Percentiles rank a stretch among this genome's conserved stretches.
These are phyloP conservation scores for Phytophthora podocarpi DNA, from an alignment of 352 stramenopile species.

Conservation along the genomic window DNA sequence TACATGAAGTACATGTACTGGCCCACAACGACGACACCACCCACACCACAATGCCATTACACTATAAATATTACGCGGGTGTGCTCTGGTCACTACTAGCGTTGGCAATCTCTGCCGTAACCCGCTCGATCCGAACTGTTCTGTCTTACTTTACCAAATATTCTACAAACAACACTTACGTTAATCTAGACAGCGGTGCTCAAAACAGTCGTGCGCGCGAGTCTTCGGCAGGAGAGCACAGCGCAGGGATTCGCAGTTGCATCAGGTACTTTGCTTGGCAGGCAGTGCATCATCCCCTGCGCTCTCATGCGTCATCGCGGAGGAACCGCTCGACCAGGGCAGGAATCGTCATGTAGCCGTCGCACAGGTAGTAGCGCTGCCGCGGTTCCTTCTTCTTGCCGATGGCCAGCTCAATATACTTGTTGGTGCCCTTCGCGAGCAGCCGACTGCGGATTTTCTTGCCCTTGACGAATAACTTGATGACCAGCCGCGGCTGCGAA, in stretches of 20 bases:
- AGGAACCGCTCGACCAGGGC: slow-evolving; percentile 39
- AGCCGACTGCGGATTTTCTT: slow-evolving; percentile 36
- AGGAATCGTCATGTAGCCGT: slow-evolving; percentile 39
- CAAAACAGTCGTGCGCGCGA: background rate
- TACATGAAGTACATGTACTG: too few species aligned
- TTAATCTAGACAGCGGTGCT: slow-evolving; percentile 18
- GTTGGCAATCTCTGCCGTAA: background rate
- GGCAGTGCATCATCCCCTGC: background rate
- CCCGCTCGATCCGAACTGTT: slow-evolving; percentile 2
- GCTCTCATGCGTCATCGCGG: slow-evolving; percentile 27
- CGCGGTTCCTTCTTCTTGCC: slow-evolving; percentile 22
- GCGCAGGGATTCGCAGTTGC: slow-evolving; percentile 8
- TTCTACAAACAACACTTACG: slow-evolving; percentile 23
- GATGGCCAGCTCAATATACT: slow-evolving; percentile 38
- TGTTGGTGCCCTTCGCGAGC: slow-evolving; percentile 38
- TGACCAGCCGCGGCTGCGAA: slow-evolving; percentile 41
- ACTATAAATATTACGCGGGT: slow-evolving; percentile 5
- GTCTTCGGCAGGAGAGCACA: background rate
- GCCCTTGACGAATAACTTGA: slow-evolving; percentile 39
- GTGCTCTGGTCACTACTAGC: too few species aligned
- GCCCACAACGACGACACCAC: too few species aligned
- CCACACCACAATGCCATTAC: too few species aligned
- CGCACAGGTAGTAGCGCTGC: slow-evolving; percentile 30
- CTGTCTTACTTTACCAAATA: slow-evolving; percentile 15
- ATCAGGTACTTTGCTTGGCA: background rate